Percentiles rank a stretch among this genome's conserved stretches.
phyloP scores from a whole-genome alignment of 2,329 filamentous ascomycete species.

The Epicoccum sorghinum region DNA sequence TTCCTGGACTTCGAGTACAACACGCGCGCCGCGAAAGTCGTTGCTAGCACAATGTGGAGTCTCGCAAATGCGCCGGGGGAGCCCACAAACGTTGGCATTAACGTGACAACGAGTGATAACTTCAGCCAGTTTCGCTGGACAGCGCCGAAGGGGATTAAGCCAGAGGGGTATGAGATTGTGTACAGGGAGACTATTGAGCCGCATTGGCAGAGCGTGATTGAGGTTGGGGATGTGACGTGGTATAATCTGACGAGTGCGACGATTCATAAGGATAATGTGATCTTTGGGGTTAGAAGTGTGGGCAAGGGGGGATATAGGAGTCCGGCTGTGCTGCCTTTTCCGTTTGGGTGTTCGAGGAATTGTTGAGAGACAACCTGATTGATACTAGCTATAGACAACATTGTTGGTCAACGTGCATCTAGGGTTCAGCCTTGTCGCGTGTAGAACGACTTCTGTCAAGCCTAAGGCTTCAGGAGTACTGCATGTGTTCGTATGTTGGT shows the following conservation, averaged over 20 bases:
- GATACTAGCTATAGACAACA: too few relatives aligned
- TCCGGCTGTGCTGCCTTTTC: conserved; percentile 52
- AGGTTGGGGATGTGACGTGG: conserved; percentile 52
- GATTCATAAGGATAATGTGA: conserved; percentile 61
- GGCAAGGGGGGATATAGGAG: conserved; percentile 55
- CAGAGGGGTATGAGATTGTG: conserved; percentile 59
- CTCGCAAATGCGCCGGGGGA: conserved; percentile 57
- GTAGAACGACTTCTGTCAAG: too few relatives aligned
- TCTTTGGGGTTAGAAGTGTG: conserved; percentile 60
- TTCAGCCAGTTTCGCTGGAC: conserved; percentile 57
- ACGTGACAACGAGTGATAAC: conserved; percentile 53
- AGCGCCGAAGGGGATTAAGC: conserved; percentile 45
- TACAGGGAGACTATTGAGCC: conserved; percentile 58
- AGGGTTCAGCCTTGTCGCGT: too few relatives aligned
- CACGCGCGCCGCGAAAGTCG: conserved; percentile 59
- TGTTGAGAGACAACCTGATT: background rate
- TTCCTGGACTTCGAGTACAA: conserved; percentile 62
- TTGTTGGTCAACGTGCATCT: too few relatives aligned
- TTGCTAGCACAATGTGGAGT: conserved; percentile 59
- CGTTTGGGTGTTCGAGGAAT: conserved; percentile 30
- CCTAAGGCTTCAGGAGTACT: too few relatives aligned
- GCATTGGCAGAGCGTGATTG: conserved; percentile 55
- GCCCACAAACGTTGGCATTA: conserved; percentile 55
- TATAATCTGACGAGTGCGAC: conserved; percentile 50
- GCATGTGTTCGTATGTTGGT: too few relatives aligned